A percentile compares a stretch with the other conserved stretches of the same genome.
Evolutionary conservation across 2,329 filamentous ascomycete genomes (phyloP).

Genomic region (Exophiala phaeomuriformis): DNA sequence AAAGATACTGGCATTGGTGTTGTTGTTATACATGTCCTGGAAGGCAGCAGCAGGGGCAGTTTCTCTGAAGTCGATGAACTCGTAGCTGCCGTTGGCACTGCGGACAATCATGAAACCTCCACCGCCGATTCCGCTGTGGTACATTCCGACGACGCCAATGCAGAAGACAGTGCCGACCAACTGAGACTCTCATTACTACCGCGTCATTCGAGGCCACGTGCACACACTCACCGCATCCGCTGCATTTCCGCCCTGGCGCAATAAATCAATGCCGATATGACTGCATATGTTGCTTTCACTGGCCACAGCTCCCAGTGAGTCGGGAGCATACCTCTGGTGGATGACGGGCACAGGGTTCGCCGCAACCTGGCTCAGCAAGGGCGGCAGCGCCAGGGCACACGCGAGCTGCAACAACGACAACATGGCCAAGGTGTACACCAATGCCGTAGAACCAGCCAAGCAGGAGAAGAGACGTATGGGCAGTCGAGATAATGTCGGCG

Average conservation of each 20-base stretch:
- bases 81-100: conserved; percentile 64
- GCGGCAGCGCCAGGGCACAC: conserved; percentile 11
- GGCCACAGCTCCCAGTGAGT: conserved; percentile 56
- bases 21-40: conserved; percentile 76
- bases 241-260: conserved; percentile 60
- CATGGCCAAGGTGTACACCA: conserved; percentile 11
- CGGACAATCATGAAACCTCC: conserved; percentile 86
- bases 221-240: conserved; percentile 56
- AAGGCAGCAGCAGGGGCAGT: conserved; percentile 73
- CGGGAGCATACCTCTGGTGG: conserved; percentile 16
- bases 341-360: conserved; percentile 15
- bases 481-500: conserved; percentile 3
- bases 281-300: conserved; percentile 65
- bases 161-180: conserved; percentile 68
- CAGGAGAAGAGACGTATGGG: conserved; percentile 1
- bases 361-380: conserved; percentile 18
- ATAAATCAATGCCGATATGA: conserved; percentile 57
- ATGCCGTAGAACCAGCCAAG: neutral
- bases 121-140: conserved; percentile 74
- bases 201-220: neutral
- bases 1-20: conserved; percentile 57
- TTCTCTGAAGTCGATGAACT: conserved; percentile 85
- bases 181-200: conserved; percentile 28
- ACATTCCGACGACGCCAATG: conserved; percentile 67
- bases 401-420: conserved; percentile 17